These are phyloP conservation scores for Monosporascus sp. DNA, from an alignment of 2,329 filamentous ascomycete species.

Conservation along the genomic window DNA sequence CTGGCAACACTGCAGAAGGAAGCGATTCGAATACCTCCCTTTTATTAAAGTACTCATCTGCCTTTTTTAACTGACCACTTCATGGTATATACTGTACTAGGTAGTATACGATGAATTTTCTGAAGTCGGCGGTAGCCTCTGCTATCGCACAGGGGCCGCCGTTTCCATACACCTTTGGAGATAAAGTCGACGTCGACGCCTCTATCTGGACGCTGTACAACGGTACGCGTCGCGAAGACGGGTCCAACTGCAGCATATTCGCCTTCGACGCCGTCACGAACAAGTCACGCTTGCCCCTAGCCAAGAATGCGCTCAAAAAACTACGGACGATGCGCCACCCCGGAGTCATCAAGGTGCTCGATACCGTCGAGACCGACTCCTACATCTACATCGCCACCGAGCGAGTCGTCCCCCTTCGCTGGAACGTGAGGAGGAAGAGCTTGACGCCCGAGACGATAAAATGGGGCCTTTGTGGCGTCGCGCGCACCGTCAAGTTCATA, in stretches of 20 bases:
- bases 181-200: constrained; percentile 84
- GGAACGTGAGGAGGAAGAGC: constrained; percentile 85
- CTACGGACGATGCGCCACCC: constrained; percentile 89
- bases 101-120: constrained; percentile 71
- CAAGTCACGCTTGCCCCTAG: constrained; percentile 74
- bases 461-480: constrained; percentile 87
- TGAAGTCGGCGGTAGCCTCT: constrained; percentile 95
- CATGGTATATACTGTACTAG: not conserved
- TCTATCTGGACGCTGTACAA: constrained; percentile 97
- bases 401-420: constrained; percentile 76
- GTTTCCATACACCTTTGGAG: constrained; percentile 89
- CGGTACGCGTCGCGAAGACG: constrained; percentile 87
- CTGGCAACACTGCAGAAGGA: too few species aligned
- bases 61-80: not conserved
- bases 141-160: constrained; percentile 92
- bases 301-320: constrained; percentile 91
- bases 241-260: constrained; percentile 92
- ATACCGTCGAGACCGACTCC: constrained; percentile 92
- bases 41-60: too few species aligned
- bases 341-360: constrained; percentile 87
- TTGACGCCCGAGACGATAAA: constrained; percentile 88
- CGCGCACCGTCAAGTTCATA: constrained; percentile 91
- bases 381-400: constrained; percentile 97
- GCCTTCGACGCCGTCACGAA: constrained; percentile 85
- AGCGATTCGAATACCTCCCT: too few species aligned